A percentile compares a stretch with the other conserved stretches of the same genome.
Evolutionary conservation across 2,329 filamentous ascomycete species (phyloP).

Genomic region (Fusarium aywerte): DNA sequence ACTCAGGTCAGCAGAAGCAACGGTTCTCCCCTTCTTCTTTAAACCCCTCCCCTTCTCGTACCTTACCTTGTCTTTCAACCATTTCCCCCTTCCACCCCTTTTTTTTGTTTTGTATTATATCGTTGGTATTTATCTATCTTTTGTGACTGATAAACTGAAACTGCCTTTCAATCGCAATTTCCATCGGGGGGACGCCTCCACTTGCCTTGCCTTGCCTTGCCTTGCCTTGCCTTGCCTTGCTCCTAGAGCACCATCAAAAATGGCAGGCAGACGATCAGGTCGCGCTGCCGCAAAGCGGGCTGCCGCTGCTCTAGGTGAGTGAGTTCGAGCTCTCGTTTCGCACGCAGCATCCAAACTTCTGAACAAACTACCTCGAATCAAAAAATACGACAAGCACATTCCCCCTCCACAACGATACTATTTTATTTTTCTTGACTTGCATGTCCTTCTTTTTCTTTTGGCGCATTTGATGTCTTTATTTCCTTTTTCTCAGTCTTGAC

Average conservation of each 20-base stretch:
- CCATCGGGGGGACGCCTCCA: constrained; percentile 31
- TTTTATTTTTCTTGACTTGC: background rate
- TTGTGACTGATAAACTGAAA: constrained; percentile 32
- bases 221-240: constrained; percentile 26
- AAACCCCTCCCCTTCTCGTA: constrained; percentile 19
- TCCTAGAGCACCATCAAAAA: constrained; percentile 30
- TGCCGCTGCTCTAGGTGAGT: constrained; percentile 64
- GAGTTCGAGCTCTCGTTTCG: constrained; percentile 19
- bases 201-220: constrained; percentile 30
- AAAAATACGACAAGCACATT: constrained; percentile 2
- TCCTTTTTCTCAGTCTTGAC: background rate
- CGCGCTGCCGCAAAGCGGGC: constrained; percentile 65
- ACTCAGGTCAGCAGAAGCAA: constrained; percentile 9
- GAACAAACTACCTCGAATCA: constrained; percentile 11
- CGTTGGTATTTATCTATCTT: background rate
- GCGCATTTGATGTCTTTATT: constrained; percentile 2
- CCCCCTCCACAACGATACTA: background rate
- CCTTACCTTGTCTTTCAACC: background rate
- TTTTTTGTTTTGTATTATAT: constrained; percentile 10
- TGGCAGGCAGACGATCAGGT: constrained; percentile 61
- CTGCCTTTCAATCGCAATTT: constrained; percentile 26
- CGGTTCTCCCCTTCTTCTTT: constrained; percentile 15
- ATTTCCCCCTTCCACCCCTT: constrained; percentile 9
- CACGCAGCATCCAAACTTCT: constrained; percentile 12
- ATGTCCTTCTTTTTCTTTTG: background rate